Base-by-base conservation (phyloP, 371 early-diverging fungal species). In the Haplosporangium sp. region DNA sequence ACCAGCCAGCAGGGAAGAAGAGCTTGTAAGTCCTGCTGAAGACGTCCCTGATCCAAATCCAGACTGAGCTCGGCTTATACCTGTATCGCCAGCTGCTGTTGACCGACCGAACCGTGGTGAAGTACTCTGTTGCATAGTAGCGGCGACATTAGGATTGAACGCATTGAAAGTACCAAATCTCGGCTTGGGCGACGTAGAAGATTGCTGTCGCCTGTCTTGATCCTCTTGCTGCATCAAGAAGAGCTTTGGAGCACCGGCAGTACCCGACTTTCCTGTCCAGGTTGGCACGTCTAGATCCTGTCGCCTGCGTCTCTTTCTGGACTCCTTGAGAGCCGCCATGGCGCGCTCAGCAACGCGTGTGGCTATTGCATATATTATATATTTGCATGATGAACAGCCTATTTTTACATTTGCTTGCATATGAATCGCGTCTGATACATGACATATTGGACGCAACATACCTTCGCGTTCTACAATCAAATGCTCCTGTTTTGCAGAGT, bases 401-500 rank as follows among this genome's bases (percentile, higher is more conserved):
- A n/a, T 0, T 16, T 14, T 11, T 6, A 9, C 51, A 29, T 54
- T 36, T 46, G 10, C 6, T 18, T 42, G 58, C 3, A 55, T 18
- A 54, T 0, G 5, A 21, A 60, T 6, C 13, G 40, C 46, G 20
- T 36, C 14, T 9, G 16, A 46, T 62, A 20, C 21, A 11, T 51
- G 46, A 52, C 55, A 86, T 5, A 64, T 62, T 4, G 86, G 70
- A 50, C 16, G 29, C 46, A 5, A 50, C 45, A 86, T 91, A 64
- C 95, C 96, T 84, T 96, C 95, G 18, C 84, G 83, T 58, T 94
- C 92, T 10, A 95, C 85, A 42, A 89, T 83, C 1, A 90, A 64
- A n/a, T 81, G 64, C 48, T 95, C 94, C 7, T 88, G 90, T 6
- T 82, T 86, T 5, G 83, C 81, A 13, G 90, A 84, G 50, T 91